Percentiles rank a stretch among this genome's conserved stretches.
phyloP scores from a whole-genome alignment of 352 stramenopile genomes.

The Thalassiosira ordinaria region DNA sequence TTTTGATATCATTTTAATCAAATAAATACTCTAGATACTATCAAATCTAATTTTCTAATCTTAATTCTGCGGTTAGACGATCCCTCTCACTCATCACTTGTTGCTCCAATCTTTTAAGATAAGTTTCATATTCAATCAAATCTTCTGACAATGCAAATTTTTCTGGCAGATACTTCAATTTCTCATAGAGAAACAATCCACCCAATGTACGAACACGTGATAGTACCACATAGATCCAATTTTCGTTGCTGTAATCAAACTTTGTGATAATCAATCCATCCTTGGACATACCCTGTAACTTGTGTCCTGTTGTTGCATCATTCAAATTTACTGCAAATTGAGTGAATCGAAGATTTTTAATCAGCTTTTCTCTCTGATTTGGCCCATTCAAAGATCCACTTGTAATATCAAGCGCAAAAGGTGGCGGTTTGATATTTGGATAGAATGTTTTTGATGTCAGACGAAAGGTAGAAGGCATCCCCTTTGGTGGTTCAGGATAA shows the following conservation, averaged over 20 bases:
- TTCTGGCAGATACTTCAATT: too few relatives aligned
- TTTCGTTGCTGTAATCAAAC: too few relatives aligned
- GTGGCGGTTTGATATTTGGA: not conserved
- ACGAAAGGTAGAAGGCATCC: not conserved
- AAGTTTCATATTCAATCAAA: too few relatives aligned
- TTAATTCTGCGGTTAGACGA: too few relatives aligned
- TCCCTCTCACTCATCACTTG: too few relatives aligned
- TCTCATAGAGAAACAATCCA: constrained; percentile 23
- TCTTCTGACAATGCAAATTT: too few relatives aligned
- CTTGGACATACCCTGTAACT: constrained; percentile 53
- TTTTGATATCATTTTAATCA: too few relatives aligned
- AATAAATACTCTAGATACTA: too few relatives aligned
- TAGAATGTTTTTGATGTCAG: not conserved
- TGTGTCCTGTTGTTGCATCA: constrained; percentile 48
- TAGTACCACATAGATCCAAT: constrained; percentile 39
- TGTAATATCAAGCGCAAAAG: not conserved
- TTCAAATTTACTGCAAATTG: constrained; percentile 34
- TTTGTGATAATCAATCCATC: constrained; percentile 38
- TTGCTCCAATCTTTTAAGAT: too few relatives aligned
- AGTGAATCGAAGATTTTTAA: not conserved
- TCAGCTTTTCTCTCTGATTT: constrained; percentile 3
- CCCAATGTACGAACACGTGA: constrained; percentile 33
- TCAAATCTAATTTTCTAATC: too few relatives aligned
- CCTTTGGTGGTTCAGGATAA: not conserved
- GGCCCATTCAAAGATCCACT: not conserved